phyloP scores from a whole-genome alignment of 2,329 filamentous ascomycete genomes.

The Trichophyton rubrum region DNA sequence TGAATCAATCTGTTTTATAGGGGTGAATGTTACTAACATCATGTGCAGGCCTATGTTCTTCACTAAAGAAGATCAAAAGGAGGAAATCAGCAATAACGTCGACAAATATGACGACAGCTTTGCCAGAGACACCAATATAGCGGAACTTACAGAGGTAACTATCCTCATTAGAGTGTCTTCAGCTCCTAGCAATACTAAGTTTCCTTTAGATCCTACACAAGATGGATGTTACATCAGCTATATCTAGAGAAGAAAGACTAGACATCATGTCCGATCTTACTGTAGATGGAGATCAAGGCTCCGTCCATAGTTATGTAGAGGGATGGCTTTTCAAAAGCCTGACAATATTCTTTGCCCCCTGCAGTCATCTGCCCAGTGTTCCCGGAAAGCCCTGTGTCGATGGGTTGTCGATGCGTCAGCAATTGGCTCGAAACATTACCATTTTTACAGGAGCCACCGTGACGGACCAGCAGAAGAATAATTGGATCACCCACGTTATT shows the following conservation, averaged over 20 bases:
- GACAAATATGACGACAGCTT: conserved; percentile 80
- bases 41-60: conserved; percentile 57
- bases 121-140: conserved; percentile 51
- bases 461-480: conserved; percentile 39
- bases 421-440: conserved; percentile 46
- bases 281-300: conserved; percentile 33
- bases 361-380: background rate
- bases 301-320: conserved; percentile 19
- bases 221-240: background rate
- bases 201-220: background rate
- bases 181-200: no score
- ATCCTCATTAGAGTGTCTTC: no score
- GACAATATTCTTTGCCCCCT: conserved; percentile 32
- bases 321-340: conserved; percentile 41
- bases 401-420: conserved; percentile 19
- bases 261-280: conserved; percentile 29
- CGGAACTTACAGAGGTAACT: conserved; percentile 45
- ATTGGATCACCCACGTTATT: conserved; percentile 59
- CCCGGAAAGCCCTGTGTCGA: background rate
- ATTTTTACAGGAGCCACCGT: conserved; percentile 57
- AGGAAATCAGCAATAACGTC: conserved; percentile 47
- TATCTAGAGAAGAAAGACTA: background rate
- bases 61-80: conserved; percentile 44
- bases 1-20: background rate
- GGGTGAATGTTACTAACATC: background rate